Base-by-base conservation (phyloP, 1,284 basidiomycete species). In the Fomitopsis palustris region DNA sequence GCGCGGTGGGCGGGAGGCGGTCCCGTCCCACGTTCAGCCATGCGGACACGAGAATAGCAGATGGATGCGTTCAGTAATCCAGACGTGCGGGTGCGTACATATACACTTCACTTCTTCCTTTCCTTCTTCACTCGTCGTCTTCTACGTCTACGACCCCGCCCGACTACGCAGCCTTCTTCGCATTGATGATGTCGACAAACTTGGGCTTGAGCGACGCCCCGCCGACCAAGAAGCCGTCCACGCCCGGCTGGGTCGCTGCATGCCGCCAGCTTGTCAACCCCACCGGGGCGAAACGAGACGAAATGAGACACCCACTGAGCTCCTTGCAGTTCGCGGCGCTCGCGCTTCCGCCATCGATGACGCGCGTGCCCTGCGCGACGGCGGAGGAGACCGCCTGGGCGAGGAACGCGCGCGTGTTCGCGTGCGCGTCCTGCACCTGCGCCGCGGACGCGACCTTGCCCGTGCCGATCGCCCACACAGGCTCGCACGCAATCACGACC, bases 201-300 rank as follows among this genome's bases (percentile, higher is more conserved):
- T 98, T 96, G 61, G 96, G 96, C 81, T 99, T 99, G 76, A 99
- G 84, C 43, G 94, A 96, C 38, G 97, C 96, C 31, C 96, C 96
- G 43, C 97, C 97, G 41, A 99, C 97, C 64, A 99, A 87, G 90
- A 98, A 98, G n/a, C 96, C 96, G 74, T 98, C 96, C 60, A 99
- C 91, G 75, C 98, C 96, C 10, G 80, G 78, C 71, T 93, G 89
- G 3, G 72, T 73, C 52, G 86, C 93, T 95, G 62, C 39, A 56
- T 12, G 23, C 29, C 51, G 54, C 21, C 60, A 45, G 41, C 29
- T 31, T 29, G 49, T 51, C 41, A 7, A 51, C 49, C 54, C 12
- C 27, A 42, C 57, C 19, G 5, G 49, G 53, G 17, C 38, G n/a
- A n/a, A n/a, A n/a, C n/a, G n/a, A n/a, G n/a, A n/a, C n/a, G n/a